A percentile compares a stretch with the other conserved stretches of the same genome.
Conservation (phyloP, 2,329 filamentous ascomycete genomes). For the Penicillium polonicum region DNA sequence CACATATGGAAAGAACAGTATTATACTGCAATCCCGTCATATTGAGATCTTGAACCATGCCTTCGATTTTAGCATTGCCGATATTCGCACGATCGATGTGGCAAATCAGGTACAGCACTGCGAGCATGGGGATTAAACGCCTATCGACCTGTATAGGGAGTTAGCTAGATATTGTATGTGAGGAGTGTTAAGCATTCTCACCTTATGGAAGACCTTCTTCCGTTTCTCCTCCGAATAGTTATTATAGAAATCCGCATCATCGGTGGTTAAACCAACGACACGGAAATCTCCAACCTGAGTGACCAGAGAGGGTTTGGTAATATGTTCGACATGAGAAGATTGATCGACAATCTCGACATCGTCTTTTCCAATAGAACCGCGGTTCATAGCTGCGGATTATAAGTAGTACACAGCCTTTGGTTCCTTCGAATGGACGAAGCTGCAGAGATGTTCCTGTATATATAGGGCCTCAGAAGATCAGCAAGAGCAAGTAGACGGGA, state of each 20-base stretch:
- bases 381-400: constrained; percentile 5
- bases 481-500: neutral
- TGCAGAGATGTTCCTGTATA: neutral
- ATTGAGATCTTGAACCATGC: constrained; percentile 10
- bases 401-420: neutral
- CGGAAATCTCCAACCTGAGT: constrained; percentile 1
- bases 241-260: constrained; percentile 15
- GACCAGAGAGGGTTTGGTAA: constrained; percentile 8
- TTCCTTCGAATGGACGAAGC: neutral
- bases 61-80: constrained; percentile 21
- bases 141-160: constrained; percentile 5
- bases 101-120: constrained; percentile 17
- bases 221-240: constrained; percentile 9
- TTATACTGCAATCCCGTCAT: constrained; percentile 21
- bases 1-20: constrained; percentile 12
- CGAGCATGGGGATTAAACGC: constrained; percentile 19
- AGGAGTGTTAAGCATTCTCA: neutral
- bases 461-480: neutral
- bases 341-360: constrained; percentile 12
- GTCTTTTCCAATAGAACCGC: constrained; percentile 8
- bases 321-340: constrained; percentile 7
- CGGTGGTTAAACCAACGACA: constrained; percentile 12
- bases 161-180: neutral
- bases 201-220: constrained; percentile 13
- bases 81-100: constrained; percentile 21